Evolutionary conservation across 106 monocot species (phyloP).

Genomic region (Acorus gramineus): DNA sequence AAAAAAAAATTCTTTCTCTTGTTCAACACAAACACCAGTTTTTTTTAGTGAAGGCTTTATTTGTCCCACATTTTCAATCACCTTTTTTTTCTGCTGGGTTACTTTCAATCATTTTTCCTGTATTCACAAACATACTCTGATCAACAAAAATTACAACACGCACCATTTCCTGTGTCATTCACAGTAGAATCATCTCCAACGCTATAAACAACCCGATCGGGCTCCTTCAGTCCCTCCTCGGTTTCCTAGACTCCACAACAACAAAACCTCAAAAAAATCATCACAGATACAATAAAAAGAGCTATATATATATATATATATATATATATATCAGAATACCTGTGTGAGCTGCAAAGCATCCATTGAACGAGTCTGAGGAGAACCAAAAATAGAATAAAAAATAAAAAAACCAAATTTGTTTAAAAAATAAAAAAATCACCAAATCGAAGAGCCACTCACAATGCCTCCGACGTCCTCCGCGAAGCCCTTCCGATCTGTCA

Average conservation of each 20-base stretch:
- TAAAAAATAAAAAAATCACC: background rate
- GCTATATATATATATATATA: background rate
- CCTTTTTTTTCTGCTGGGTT: too few relatives aligned
- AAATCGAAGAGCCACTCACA: background rate
- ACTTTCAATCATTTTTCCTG: too few relatives aligned
- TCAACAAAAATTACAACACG: background rate
- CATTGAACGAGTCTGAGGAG: background rate
- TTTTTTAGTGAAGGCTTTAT: too few relatives aligned
- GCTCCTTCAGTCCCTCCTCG: constrained; percentile 3
- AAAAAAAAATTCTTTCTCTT: too few relatives aligned
- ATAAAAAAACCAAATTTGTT: background rate
- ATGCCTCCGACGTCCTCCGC: too few relatives aligned
- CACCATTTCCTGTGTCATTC: background rate
- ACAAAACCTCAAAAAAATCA: background rate
- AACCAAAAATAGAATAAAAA: background rate
- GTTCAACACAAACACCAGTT: too few relatives aligned
- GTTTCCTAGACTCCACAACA: constrained; percentile 1
- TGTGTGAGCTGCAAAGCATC: constrained; percentile 7
- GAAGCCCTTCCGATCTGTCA: too few relatives aligned
- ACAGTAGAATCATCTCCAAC: background rate
- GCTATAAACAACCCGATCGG: background rate
- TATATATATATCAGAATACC: background rate
- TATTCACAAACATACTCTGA: too few relatives aligned
- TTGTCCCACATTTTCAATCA: too few relatives aligned
- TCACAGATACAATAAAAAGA: background rate